These are phyloP conservation scores for Neostapfia colusana DNA, from an alignment of 176 grass and related monocot species.

Conservation along the genomic window DNA sequence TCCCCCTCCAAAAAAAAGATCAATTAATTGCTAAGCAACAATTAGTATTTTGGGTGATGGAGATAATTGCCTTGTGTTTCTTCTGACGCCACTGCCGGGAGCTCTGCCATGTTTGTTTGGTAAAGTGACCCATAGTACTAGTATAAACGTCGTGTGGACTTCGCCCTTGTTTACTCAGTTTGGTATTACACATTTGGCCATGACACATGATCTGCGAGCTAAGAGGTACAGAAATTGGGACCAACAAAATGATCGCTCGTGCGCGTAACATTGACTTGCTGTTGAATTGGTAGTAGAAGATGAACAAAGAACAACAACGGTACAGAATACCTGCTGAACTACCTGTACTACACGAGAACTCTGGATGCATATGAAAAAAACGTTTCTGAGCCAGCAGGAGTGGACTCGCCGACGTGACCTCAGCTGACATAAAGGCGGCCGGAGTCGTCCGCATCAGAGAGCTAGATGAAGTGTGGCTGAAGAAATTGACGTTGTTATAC, in stretches of 20 bases:
- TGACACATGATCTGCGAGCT: background rate
- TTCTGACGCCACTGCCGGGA: background rate
- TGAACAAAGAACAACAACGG: no score
- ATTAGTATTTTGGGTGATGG: background rate
- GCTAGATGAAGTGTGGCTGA: constrained; percentile 34
- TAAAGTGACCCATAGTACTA: background rate
- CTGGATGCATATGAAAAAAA: background rate
- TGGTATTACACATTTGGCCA: no score
- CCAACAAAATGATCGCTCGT: no score
- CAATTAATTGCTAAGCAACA: constrained; percentile 39
- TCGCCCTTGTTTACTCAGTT: background rate
- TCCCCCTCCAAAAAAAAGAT: background rate
- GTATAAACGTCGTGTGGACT: background rate
- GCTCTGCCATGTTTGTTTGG: background rate
- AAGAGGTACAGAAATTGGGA: no score
- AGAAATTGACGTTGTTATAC: constrained; percentile 39
- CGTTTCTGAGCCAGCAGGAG: constrained; percentile 11
- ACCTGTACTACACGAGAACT: no score
- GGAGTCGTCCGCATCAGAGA: constrained; percentile 8
- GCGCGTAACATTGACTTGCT: background rate
- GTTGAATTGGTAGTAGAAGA: no score
- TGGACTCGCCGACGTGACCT: constrained; percentile 22
- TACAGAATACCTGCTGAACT: background rate
- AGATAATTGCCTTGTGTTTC: background rate
- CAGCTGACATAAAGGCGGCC: background rate